Evolutionary conservation across 306 rosid genomes (phyloP).

Genomic region (Betula pendula): DNA sequence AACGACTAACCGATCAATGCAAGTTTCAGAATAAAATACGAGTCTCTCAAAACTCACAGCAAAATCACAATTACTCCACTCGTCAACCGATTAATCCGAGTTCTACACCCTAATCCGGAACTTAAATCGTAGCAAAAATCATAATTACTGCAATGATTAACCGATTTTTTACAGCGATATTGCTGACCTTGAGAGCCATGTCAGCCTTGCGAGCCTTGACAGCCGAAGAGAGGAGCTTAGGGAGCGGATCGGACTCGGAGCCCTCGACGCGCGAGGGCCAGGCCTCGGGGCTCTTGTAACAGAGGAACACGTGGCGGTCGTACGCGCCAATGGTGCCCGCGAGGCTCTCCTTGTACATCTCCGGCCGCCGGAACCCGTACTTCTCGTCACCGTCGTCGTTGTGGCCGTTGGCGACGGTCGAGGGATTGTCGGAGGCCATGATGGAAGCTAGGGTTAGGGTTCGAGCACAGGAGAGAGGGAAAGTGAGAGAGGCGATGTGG

Average conservation of each 20-base stretch:
- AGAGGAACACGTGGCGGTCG: conserved; percentile 86
- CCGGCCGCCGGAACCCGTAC: conserved; percentile 74
- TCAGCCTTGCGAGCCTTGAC: conserved; percentile 60
- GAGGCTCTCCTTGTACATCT: conserved; percentile 68
- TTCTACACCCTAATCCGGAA: background rate
- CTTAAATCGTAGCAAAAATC: background rate
- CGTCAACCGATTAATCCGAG: background rate
- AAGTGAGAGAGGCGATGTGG: conserved; percentile 9
- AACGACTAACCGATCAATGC: background rate
- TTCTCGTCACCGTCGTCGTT: conserved; percentile 43
- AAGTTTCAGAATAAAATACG: background rate
- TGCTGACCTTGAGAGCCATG: conserved; percentile 50
- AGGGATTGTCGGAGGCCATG: conserved; percentile 49
- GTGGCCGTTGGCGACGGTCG: conserved; percentile 8
- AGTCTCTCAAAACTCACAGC: background rate
- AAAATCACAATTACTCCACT: background rate
- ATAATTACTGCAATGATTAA: background rate
- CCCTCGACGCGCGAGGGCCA: conserved; percentile 81
- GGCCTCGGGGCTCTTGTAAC: conserved; percentile 63
- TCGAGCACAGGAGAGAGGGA: background rate
- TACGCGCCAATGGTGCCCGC: conserved; percentile 69
- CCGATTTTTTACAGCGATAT: background rate
- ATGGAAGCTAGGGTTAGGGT: background rate
- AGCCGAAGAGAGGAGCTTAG: conserved; percentile 53
- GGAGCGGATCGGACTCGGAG: conserved; percentile 68